Conservation (phyloP, 371 early-diverging fungal species). For the Mortierella sp. region DNA sequence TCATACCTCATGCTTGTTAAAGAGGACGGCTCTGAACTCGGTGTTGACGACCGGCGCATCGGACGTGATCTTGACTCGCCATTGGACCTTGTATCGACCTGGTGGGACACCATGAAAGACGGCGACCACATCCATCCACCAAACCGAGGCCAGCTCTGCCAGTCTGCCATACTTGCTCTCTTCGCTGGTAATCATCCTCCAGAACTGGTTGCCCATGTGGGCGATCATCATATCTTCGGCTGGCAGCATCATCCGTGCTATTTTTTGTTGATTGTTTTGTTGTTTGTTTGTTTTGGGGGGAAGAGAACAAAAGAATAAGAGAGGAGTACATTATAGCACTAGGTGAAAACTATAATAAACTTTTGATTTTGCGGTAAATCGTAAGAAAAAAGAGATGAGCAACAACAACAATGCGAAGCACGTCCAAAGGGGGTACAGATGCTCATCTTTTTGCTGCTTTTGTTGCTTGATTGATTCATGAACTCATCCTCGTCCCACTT, state of each 20-base stretch:
- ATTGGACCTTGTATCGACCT: slow-evolving; percentile 51
- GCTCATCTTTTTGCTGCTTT: neutral
- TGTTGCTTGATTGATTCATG: neutral
- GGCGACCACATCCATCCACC: slow-evolving; percentile 57
- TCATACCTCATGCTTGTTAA: slow-evolving; percentile 39
- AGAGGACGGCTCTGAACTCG: slow-evolving; percentile 38
- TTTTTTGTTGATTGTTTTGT: neutral
- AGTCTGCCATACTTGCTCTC: slow-evolving; percentile 55
- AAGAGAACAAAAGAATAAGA: neutral
- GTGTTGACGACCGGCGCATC: slow-evolving; percentile 48
- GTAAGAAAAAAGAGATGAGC: neutral
- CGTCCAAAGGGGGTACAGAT: neutral
- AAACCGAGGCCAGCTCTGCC: slow-evolving; percentile 57
- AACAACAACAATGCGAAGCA: neutral
- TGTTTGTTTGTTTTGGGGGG: neutral
- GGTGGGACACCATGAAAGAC: slow-evolving; percentile 39
- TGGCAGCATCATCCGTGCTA: slow-evolving; percentile 38
- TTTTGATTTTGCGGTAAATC: neutral
- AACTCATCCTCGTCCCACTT: too few species aligned
- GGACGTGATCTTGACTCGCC: slow-evolving; percentile 45
- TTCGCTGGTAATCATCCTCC: slow-evolving; percentile 48
- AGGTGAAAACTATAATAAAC: neutral
- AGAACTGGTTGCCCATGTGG: slow-evolving; percentile 59
- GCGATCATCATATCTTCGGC: slow-evolving; percentile 56
- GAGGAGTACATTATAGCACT: neutral